A percentile compares a stretch with the other conserved stretches of the same genome.
Evolutionary conservation across 2,329 filamentous ascomycete genomes (phyloP).

Genomic region (Colletotrichum tofieldiae): DNA sequence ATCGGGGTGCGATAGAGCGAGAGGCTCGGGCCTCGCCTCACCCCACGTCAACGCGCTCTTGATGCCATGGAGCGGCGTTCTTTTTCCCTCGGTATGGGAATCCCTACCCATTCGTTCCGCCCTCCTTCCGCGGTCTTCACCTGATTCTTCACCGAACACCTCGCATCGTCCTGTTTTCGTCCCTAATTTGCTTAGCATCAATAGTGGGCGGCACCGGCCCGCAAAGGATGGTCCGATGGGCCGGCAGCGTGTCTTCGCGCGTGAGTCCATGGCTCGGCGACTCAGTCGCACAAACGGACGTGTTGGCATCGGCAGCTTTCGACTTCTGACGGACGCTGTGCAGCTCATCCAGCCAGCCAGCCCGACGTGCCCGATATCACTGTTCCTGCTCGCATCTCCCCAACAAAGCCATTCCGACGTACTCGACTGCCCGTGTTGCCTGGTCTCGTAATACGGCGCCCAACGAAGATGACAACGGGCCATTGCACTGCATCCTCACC

Average conservation of each 20-base stretch:
- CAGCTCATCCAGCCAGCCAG: background rate
- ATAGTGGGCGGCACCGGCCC: conserved; percentile 15
- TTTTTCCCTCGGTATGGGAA: background rate
- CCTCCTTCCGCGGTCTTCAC: background rate
- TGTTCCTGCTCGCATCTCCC: conserved; percentile 1
- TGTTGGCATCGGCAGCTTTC: background rate
- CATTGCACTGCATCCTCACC: conserved; percentile 26
- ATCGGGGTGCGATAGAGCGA: background rate
- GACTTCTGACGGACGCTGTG: background rate
- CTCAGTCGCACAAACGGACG: background rate
- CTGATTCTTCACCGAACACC: conserved; percentile 27
- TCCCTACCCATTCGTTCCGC: background rate
- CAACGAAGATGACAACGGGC: background rate
- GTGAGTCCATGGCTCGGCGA: background rate
- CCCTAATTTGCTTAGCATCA: background rate
- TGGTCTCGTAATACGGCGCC: conserved; percentile 1
- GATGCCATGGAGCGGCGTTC: background rate
- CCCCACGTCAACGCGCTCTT: conserved; percentile 23
- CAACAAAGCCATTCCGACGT: background rate
- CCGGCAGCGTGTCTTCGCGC: background rate
- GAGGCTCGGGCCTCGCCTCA: background rate
- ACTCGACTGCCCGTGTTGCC: background rate
- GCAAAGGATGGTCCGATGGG: conserved; percentile 14
- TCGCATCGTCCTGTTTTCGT: background rate
- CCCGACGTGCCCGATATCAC: conserved; percentile 5